Evolutionary conservation across 2,329 filamentous ascomycete species (phyloP).

Genomic region (Dactylonectria estremocensis): DNA sequence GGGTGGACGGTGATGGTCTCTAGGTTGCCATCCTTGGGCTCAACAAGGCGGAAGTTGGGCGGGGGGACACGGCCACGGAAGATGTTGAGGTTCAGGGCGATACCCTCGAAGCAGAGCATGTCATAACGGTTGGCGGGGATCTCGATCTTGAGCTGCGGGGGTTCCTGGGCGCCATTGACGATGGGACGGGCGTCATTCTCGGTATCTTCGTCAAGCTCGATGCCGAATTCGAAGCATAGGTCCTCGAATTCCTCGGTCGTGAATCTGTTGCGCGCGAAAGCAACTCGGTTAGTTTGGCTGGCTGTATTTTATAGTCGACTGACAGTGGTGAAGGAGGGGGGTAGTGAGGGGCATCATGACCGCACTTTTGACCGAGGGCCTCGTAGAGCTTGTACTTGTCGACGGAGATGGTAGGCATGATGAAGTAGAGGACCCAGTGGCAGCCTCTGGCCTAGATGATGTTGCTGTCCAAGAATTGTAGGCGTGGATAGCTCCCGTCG

Average conservation of each 20-base stretch:
- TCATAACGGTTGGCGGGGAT: slow-evolving; percentile 96
- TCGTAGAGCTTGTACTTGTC: slow-evolving; percentile 97
- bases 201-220: slow-evolving; percentile 97
- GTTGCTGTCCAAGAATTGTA: slow-evolving; percentile 39
- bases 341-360: slow-evolving; percentile 41
- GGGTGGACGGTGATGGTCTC: slow-evolving; percentile 86
- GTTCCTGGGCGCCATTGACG: slow-evolving; percentile 85
- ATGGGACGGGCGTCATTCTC: slow-evolving; percentile 81
- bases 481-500: slow-evolving; percentile 39
- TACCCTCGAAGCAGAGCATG: slow-evolving; percentile 98
- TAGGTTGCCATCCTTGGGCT: slow-evolving; percentile 80
- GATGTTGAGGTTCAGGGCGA: slow-evolving; percentile 95
- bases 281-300: slow-evolving; percentile 39
- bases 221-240: slow-evolving; percentile 98
- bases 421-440: slow-evolving; percentile 50
- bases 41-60: slow-evolving; percentile 84
- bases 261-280: slow-evolving; percentile 67
- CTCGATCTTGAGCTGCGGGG: slow-evolving; percentile 96
- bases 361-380: slow-evolving; percentile 88
- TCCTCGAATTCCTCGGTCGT: slow-evolving; percentile 97
- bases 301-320: slow-evolving; percentile 27
- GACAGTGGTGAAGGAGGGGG: slow-evolving; percentile 36
- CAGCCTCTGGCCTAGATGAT: slow-evolving; percentile 42
- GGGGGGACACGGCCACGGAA: slow-evolving; percentile 84
- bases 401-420: slow-evolving; percentile 96